Evolutionary conservation across 2,329 filamentous ascomycete species (phyloP).

Genomic region (Ambrosiella beaveri): DNA sequence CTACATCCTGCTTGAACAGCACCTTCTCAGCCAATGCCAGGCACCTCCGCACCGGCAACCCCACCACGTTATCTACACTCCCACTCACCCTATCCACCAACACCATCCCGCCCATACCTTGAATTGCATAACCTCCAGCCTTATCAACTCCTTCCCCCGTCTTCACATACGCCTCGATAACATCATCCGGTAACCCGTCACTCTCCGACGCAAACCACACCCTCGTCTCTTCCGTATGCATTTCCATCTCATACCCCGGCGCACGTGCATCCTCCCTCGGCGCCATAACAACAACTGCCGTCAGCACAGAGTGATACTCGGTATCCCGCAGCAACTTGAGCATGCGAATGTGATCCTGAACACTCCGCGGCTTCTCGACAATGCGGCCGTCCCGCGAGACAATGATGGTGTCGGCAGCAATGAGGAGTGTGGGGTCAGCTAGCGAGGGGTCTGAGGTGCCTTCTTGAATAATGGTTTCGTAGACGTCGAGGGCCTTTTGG

Average conservation of each 20-base stretch:
- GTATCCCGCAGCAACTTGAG: slow-evolving; percentile 65
- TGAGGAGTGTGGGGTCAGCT: slow-evolving; percentile 63
- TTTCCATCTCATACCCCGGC: slow-evolving; percentile 72
- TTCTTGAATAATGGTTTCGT: slow-evolving; percentile 28
- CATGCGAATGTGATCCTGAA: slow-evolving; percentile 71
- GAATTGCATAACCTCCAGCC: slow-evolving; percentile 87
- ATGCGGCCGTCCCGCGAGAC: slow-evolving; percentile 59
- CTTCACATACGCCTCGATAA: slow-evolving; percentile 60
- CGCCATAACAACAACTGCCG: slow-evolving; percentile 66
- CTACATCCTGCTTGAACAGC: slow-evolving; percentile 54
- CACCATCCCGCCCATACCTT: slow-evolving; percentile 72
- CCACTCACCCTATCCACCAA: slow-evolving; percentile 82
- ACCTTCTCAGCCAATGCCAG: slow-evolving; percentile 75
- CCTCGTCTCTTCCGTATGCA: slow-evolving; percentile 72
- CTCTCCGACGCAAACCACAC: slow-evolving; percentile 63
- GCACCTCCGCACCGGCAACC: slow-evolving; percentile 63
- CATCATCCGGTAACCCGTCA: slow-evolving; percentile 51
- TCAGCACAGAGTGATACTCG: slow-evolving; percentile 64
- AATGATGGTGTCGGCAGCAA: slow-evolving; percentile 83
- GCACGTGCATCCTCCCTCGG: slow-evolving; percentile 64
- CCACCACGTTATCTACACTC: slow-evolving; percentile 84
- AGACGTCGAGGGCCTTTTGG: slow-evolving; percentile 65
- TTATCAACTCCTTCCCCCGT: slow-evolving; percentile 91
- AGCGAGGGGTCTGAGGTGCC: slow-evolving; percentile 22
- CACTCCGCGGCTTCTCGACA: slow-evolving; percentile 75